Percentiles rank a stretch among this genome's conserved stretches.
These are phyloP conservation scores for Neocallimastix lanati DNA, from an alignment of 192 early-diverging fungal species.

Conservation along the genomic window DNA sequence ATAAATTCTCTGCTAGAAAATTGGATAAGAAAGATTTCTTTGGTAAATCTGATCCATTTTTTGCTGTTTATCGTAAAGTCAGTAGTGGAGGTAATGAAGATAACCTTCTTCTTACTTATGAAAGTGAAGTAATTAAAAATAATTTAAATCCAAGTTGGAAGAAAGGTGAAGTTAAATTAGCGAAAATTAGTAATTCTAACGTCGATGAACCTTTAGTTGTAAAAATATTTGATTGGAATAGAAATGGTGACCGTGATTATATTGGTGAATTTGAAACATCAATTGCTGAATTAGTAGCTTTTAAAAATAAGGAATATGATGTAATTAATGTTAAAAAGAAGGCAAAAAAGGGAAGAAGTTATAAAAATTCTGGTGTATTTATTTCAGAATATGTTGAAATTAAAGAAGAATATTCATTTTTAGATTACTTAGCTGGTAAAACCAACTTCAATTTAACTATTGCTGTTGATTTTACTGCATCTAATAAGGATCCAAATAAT, in stretches of 20 bases:
- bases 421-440: conserved; percentile 30
- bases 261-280: not conserved
- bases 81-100: not conserved
- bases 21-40: not conserved
- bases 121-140: not conserved
- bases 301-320: not conserved
- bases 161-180: not conserved
- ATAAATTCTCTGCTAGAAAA: not conserved
- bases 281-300: not conserved
- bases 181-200: not conserved
- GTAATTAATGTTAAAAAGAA: conserved; percentile 1
- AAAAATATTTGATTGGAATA: conserved; percentile 2
- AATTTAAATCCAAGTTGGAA: not conserved
- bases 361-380: conserved; percentile 1
- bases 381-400: not conserved
- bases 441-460: conserved; percentile 19
- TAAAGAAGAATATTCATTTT: conserved; percentile 9
- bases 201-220: not conserved
- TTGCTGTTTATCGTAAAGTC: not conserved
- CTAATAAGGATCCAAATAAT: conserved; percentile 26
- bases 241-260: conserved; percentile 1
- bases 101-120: not conserved
- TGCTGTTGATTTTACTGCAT: conserved; percentile 33
- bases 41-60: not conserved
- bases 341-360: conserved; percentile 3